Evolutionary conservation across 331 rosid genomes (phyloP), one percentile per base, ranked within the genome.

Genomic region (Acacia concinna): DNA sequence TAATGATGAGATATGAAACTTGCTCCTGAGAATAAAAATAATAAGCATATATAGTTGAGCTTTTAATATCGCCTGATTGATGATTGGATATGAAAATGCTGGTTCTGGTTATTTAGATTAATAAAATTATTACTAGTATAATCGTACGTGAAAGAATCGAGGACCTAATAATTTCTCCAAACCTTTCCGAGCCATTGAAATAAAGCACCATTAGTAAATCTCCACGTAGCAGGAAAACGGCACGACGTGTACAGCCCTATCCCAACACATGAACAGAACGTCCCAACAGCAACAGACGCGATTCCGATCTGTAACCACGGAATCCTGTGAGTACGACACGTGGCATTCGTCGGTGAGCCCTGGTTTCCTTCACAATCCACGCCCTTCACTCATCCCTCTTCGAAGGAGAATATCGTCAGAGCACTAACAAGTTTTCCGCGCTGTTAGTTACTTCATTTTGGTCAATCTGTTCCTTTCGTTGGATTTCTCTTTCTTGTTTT

Each of bases 281-380:
- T 84, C 75, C 23, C 32, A 28, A 65, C 80, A 8, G 65, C 32
- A 28, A 65, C 80, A 8, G 65, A 32, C 40, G n/a, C 7, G 4
- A 69, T 73, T 20, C 43, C 77, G 31, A 84, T 76, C 65, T 17
- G 59, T 17, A 31, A 79, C 35, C 82, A 60, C 54, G 25, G 54
- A 71, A 74, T 79, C 8, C 43, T 9, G 56, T 3, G 9, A 47
- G 20, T 1, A 2, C 8, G 75, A 76, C 83, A 78, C 91, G 89
- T 88, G 90, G 68, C 89, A 41, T 0, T 0, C 28, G 85, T 76
- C 85, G 78, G 77, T 73, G 81, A 74, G 65, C 44, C 80, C 46
- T 9, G 15, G 8, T 31, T 21, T 12, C 17, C 52, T 44, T 68
- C 44, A 54, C 46, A 46, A 27, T 68, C 32, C 11, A 4, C n/a